Percentiles rank a stretch among this genome's conserved stretches.
phyloP scores from a whole-genome alignment of 495 filamentous ascomycete genomes.

The Podospora bellae-mahoneyi region DNA sequence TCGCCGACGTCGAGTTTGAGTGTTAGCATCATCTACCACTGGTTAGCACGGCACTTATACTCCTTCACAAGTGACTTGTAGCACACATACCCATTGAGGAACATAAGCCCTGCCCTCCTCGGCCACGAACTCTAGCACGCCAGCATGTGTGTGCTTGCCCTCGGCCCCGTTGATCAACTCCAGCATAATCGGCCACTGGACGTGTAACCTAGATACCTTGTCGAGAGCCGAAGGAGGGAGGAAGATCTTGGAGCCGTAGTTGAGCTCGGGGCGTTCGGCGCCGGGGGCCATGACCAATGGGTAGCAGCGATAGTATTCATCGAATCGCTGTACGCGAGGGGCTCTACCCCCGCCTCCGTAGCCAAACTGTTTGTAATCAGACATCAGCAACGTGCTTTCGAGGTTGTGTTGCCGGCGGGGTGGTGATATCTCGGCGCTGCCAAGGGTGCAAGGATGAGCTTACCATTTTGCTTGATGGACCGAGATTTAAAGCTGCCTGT shows the following conservation, averaged over 20 bases:
- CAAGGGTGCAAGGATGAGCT: background rate
- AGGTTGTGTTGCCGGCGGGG: background rate
- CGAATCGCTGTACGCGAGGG: constrained; percentile 61
- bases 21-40: constrained; percentile 82
- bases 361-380: constrained; percentile 23
- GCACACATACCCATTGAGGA: constrained; percentile 77
- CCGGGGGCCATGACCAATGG: constrained; percentile 93
- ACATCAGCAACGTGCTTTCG: constrained; percentile 22
- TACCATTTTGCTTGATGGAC: background rate
- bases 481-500: background rate
- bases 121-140: constrained; percentile 94
- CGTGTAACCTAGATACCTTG: constrained; percentile 92
- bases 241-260: constrained; percentile 96
- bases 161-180: constrained; percentile 85
- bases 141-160: constrained; percentile 78
- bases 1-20: constrained; percentile 85
- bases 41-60: constrained; percentile 13
- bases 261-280: constrained; percentile 81
- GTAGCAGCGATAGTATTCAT: constrained; percentile 97
- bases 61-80: background rate
- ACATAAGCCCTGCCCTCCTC: constrained; percentile 96
- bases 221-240: constrained; percentile 92
- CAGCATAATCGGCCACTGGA: constrained; percentile 96
- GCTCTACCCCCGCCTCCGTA: constrained; percentile 41
- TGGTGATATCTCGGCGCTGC: constrained; percentile 3